Evolutionary conservation across 139 green algal genomes (phyloP), one percentile per base, ranked within the genome.

Genomic region (Penium margaritaceum): DNA sequence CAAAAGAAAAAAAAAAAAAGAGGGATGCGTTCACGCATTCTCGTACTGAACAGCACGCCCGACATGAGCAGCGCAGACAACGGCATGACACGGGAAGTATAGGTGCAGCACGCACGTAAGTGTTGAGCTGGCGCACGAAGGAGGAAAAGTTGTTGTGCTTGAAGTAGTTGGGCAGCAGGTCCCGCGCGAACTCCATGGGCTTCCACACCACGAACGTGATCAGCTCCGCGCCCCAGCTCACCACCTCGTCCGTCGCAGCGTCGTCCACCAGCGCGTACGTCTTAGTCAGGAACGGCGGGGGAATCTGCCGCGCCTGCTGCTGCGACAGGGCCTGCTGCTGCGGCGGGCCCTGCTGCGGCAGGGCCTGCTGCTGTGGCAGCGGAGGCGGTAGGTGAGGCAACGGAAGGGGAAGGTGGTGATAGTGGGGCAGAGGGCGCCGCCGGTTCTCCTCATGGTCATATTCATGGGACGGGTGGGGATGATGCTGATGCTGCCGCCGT

Each of bases 121-220:
- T 97, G 74, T 97, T 97, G 2, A 97, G 88, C 79, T 97, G 92
- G 9, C 92, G 84, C 39, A 97, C 92, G 71, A 97, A 97, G 70
- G 75, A 89, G 21, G 86, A 93, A 71, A 96, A 97, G 75, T 96
- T 96, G 81, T 96, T 97, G 87, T 97, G 92, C 84, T 97, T 97
- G 84, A 97, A 97, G 75, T 95, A 85, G 51, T 83, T 83, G 0
- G 92, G 92, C 27, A 97, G 83, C 53, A 97, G 73, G 67, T 96
- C 88, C 2, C 86, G 63, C 2, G 90, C 88, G 81, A 97, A 96
- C 55, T 96, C 92, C 0, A 87, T 83, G 3, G 89, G 90, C 74
- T 93, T 91, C 90, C 90, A 96, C 0, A 97, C 91, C 4, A 95
- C 74, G 58, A 97, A 96, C 60, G 88, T 97, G 64, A 67, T 78